A percentile compares a stretch with the other conserved stretches of the same genome.
These are phyloP conservation scores for Limonomyces culmigenus DNA, from an alignment of 1,284 basidiomycete genomes.

Conservation along the genomic window DNA sequence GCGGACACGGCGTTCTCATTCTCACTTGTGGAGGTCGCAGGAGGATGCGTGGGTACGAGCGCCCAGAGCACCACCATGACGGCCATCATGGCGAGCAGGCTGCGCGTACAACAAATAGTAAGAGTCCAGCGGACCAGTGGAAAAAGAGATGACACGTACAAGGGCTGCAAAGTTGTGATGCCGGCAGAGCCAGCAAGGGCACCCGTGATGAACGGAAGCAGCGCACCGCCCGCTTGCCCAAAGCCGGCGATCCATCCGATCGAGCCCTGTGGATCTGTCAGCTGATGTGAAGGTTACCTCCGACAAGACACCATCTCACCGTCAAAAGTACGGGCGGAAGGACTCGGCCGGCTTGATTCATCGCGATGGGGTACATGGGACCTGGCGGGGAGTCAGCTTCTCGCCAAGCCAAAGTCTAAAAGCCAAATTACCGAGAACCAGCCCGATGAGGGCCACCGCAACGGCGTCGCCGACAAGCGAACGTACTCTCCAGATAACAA, in stretches of 20 bases:
- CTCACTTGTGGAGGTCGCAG: too few species aligned
- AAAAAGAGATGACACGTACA: slow-evolving; percentile 20
- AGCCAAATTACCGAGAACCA: slow-evolving; percentile 23
- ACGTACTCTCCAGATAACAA: slow-evolving; percentile 43
- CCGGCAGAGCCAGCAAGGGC: slow-evolving; percentile 29
- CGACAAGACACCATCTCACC: too few species aligned
- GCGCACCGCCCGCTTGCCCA: slow-evolving; percentile 33
- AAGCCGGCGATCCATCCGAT: slow-evolving; percentile 40
- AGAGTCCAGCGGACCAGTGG: not conserved
- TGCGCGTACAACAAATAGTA: not conserved
- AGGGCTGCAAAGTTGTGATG: slow-evolving; percentile 33
- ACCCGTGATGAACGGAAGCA: slow-evolving; percentile 39
- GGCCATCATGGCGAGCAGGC: not conserved
- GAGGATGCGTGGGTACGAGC: not conserved
- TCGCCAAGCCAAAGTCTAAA: not conserved
- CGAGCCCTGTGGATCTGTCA: too few species aligned
- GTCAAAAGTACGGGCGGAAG: slow-evolving; percentile 16
- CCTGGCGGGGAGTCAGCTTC: slow-evolving; percentile 10
- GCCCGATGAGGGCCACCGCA: slow-evolving; percentile 33
- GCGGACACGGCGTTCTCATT: too few species aligned
- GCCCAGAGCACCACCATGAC: not conserved
- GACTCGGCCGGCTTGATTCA: slow-evolving; percentile 28
- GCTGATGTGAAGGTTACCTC: too few species aligned
- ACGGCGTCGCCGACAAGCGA: slow-evolving; percentile 33
- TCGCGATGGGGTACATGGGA: slow-evolving; percentile 37